Evolutionary conservation across 1,139 yeast genomes (phyloP).

Genomic region (Scheffersomyces segobiensis): DNA sequence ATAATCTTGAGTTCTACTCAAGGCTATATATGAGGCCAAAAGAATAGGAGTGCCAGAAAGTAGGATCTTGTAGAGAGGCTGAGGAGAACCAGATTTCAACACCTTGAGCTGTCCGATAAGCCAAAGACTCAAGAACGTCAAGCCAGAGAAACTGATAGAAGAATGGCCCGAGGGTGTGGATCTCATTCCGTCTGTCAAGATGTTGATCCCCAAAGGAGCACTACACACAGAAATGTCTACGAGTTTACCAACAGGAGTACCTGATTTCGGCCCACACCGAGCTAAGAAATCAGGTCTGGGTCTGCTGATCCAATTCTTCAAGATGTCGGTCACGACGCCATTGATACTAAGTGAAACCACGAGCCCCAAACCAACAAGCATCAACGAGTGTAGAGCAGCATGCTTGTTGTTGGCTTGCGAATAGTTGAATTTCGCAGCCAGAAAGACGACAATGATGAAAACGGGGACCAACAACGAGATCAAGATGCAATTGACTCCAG

Average conservation of each 20-base stretch:
- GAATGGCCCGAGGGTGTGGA: constrained; percentile 52
- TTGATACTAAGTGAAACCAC: constrained; percentile 44
- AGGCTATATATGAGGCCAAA: constrained; percentile 39
- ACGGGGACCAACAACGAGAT: constrained; percentile 43
- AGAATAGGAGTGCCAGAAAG: constrained; percentile 13
- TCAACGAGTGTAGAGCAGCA: constrained; percentile 31
- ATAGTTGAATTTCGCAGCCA: constrained; percentile 25
- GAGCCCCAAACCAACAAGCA: constrained; percentile 55
- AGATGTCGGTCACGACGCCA: constrained; percentile 57
- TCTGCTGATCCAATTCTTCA: constrained; percentile 77
- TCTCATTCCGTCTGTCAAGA: constrained; percentile 44
- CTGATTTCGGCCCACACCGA: constrained; percentile 57
- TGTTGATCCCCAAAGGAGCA: constrained; percentile 34
- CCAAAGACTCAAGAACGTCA: constrained; percentile 54
- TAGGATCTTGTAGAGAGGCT: constrained; percentile 11
- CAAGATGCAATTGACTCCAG: constrained; percentile 30
- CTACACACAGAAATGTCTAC: constrained; percentile 42
- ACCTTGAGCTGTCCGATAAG: constrained; percentile 54
- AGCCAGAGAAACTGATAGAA: constrained; percentile 42
- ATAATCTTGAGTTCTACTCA: constrained; percentile 70
- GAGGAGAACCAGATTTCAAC: constrained; percentile 6
- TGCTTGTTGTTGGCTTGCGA: constrained; percentile 4
- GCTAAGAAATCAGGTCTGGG: constrained; percentile 79
- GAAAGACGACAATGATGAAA: constrained; percentile 29
- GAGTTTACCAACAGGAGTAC: constrained; percentile 37